Conservation (phyloP, 306 rosid species). For the Castanea crenata region DNA sequence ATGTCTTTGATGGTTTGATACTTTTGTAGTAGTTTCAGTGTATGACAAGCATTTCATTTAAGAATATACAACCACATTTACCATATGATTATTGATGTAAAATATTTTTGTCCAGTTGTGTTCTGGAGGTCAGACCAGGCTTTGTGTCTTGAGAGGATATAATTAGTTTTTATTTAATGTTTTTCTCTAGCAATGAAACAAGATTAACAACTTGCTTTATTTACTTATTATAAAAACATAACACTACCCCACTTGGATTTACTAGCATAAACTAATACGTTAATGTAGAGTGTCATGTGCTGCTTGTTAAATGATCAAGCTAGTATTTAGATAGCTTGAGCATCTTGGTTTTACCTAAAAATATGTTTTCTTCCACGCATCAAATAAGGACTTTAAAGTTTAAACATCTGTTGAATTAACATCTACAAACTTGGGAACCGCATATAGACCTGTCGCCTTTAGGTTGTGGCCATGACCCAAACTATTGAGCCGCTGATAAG, state of each 20-base stretch:
- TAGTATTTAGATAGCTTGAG: background rate
- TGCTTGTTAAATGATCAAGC: background rate
- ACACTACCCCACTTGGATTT: background rate
- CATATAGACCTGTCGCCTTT: too few relatives aligned
- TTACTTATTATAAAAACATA: background rate
- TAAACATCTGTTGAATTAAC: too few relatives aligned
- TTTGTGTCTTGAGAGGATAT: background rate
- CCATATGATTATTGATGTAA: background rate
- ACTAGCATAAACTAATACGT: background rate
- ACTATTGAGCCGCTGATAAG: too few relatives aligned
- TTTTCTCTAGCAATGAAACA: background rate
- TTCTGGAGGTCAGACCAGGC: background rate
- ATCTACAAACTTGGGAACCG: too few relatives aligned
- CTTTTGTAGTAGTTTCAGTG: background rate
- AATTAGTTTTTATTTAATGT: background rate
- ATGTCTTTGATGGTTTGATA: too few relatives aligned
- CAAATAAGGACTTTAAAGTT: too few relatives aligned
- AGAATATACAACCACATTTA: background rate
- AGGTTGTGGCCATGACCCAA: too few relatives aligned
- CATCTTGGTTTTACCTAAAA: background rate
- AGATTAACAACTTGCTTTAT: background rate
- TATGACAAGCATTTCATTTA: background rate
- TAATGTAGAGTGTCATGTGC: background rate
- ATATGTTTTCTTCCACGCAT: background rate
- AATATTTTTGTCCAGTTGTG: background rate